Evolutionary conservation across 2,329 filamentous ascomycete genomes (phyloP), one percentile per base, ranked within the genome.

Genomic region (Neofusicoccum kwambonambiense): DNA sequence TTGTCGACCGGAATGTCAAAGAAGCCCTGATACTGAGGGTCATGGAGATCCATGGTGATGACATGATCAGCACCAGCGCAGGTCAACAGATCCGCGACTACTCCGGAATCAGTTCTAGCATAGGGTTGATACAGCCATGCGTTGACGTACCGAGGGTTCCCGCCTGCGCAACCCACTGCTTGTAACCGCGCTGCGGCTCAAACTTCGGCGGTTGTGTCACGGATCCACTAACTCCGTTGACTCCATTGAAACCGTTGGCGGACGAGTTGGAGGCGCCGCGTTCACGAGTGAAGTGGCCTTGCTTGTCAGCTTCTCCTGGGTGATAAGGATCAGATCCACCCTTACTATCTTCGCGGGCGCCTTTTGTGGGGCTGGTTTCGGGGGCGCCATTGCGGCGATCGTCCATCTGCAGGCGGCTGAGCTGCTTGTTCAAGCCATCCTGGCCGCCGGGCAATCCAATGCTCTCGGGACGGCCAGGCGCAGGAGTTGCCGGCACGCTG

Each of bases 1-100:
- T 99, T 99, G 81, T 99, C 95, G 64, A 99, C 95, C 2, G 95
- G 95, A 65, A 98, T 97, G 75, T 99, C 94, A 75, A 99, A 98
- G 83, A 97, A 99, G 62, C 95, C 95, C 79, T 99, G 95, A 75
- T 98, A 98, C 79, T 99, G 93, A 47, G 92, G 91, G 77, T 97
- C 94, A 76, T 95, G 92, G 61, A 99, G 85, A 75, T 99, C 95
- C 91, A 99, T 96, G 37, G 94, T 97, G 76, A 98, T 97, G 75
- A 95, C 89, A 78, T 98, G 95, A 77, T 99, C 94, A 51, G 95
- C 93, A 69, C 95, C 95, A 68, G 95, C 94, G 79, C 93, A 97
- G 45, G 93, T 97, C 69, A 99, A 84, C 50, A 99, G 87, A 76
- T 98, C 93, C 58, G 95, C 95, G 56, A 99, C 63, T 65, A 17